Percentiles rank a stretch among this genome's conserved stretches.
Conservation (phyloP, 2,329 filamentous ascomycete species). For the Dothideomycetes sp. region DNA sequence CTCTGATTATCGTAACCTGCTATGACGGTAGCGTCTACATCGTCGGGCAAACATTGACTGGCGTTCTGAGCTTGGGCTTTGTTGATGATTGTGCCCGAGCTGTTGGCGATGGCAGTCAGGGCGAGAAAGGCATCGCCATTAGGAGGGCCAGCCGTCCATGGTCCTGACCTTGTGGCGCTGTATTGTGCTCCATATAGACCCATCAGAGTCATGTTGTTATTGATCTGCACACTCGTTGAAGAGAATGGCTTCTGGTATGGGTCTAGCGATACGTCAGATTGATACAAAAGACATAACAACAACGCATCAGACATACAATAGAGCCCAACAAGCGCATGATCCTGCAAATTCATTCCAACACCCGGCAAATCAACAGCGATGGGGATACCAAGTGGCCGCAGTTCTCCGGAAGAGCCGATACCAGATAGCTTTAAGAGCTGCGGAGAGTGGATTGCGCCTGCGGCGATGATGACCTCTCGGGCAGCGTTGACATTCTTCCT, state of each 20-base stretch:
- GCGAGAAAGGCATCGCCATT: constrained; percentile 24
- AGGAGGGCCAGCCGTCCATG: constrained; percentile 18
- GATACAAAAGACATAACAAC: too few species aligned
- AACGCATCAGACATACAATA: constrained; percentile 14
- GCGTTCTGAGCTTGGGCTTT: constrained; percentile 18
- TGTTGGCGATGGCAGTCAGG: constrained; percentile 18
- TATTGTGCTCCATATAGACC: constrained; percentile 16
- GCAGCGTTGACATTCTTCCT: constrained; percentile 19
- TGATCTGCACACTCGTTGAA: constrained; percentile 5
- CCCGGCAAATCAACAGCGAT: constrained; percentile 49
- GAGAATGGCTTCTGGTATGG: constrained; percentile 8
- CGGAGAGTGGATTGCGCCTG: constrained; percentile 23
- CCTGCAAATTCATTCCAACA: constrained; percentile 55
- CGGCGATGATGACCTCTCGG: constrained; percentile 24
- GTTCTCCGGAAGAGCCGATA: constrained; percentile 46
- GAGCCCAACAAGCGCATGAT: constrained; percentile 36
- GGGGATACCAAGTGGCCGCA: constrained; percentile 39
- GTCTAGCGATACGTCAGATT: background rate
- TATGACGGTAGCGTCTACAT: constrained; percentile 17
- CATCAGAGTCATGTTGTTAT: constrained; percentile 7
- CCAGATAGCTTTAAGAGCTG: constrained; percentile 36
- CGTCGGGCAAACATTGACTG: constrained; percentile 17
- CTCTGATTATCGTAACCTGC: constrained; percentile 21
- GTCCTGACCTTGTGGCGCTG: constrained; percentile 22
- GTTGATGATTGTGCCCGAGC: constrained; percentile 16